A percentile compares a stretch with the other conserved stretches of the same genome.
These are phyloP conservation scores for Ceratocystiopsis sp. DNA, from an alignment of 2,329 filamentous ascomycete species.

Conservation along the genomic window DNA sequence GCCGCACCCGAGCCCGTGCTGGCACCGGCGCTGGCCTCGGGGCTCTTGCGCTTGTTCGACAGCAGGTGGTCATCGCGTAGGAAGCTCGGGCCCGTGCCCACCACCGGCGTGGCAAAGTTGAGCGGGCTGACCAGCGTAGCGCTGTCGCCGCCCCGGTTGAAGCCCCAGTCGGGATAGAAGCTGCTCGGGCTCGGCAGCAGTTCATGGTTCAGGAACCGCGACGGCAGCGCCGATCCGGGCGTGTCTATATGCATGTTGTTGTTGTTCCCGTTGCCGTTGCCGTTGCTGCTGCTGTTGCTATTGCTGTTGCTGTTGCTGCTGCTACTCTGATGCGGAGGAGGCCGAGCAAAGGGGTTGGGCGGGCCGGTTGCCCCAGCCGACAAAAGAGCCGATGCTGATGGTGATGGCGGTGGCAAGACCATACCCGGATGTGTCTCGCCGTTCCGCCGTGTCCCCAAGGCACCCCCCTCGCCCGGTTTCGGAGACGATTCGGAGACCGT, in stretches of 20 bases:
- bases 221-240: conserved; percentile 85
- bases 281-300: conserved; percentile 31
- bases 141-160: conserved; percentile 46
- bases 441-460: conserved; percentile 28
- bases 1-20: conserved; percentile 7
- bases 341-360: conserved; percentile 87
- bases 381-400: conserved; percentile 67
- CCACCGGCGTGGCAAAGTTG: conserved; percentile 74
- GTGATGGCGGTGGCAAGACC: conserved; percentile 82
- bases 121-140: conserved; percentile 86
- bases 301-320: background rate
- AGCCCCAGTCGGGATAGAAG: conserved; percentile 87
- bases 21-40: conserved; percentile 25
- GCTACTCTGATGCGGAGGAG: conserved; percentile 46
- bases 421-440: conserved; percentile 32
- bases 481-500: conserved; percentile 48
- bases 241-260: conserved; percentile 48
- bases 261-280: background rate
- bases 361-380: conserved; percentile 86
- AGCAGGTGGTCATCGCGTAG: conserved; percentile 33
- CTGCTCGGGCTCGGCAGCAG: conserved; percentile 79
- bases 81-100: conserved; percentile 44
- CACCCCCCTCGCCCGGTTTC: conserved; percentile 33
- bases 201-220: conserved; percentile 74
- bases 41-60: conserved; percentile 37